Percentiles rank a stretch among this genome's conserved stretches.
phyloP scores from a whole-genome alignment of 2,329 filamentous ascomycete species.

The Albophoma yamanashiensis region DNA sequence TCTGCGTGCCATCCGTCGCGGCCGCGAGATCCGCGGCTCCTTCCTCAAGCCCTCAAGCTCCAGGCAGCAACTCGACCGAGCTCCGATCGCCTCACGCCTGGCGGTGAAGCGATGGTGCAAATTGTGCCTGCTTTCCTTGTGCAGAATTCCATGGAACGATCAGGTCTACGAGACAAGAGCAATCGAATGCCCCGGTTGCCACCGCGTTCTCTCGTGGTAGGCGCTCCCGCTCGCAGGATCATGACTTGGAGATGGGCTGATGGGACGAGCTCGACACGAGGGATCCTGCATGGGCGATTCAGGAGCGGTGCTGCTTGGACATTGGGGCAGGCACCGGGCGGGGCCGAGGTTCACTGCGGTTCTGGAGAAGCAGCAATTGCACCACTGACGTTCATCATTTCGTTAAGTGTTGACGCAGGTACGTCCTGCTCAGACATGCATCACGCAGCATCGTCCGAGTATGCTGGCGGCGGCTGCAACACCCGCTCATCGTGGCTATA shows the following conservation, averaged over 20 bases:
- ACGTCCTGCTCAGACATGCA: background rate
- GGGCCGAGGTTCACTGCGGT: background rate
- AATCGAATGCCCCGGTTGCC: background rate
- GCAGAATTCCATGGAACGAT: too few relatives aligned
- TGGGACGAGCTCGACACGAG: background rate
- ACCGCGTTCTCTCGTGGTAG: background rate
- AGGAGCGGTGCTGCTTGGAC: too few relatives aligned
- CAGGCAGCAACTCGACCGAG: background rate
- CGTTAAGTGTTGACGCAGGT: background rate
- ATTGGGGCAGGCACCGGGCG: too few relatives aligned
- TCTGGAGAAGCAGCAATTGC: background rate
- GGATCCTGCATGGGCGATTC: background rate
- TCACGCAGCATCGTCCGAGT: conserved; percentile 14
- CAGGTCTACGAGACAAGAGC: too few relatives aligned
- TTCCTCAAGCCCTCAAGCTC: background rate
- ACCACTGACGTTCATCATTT: background rate
- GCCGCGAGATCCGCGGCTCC: background rate
- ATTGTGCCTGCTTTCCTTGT: background rate
- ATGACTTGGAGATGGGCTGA: background rate
- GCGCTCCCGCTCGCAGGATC: background rate
- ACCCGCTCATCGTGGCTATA: conserved; percentile 7
- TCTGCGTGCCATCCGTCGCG: background rate
- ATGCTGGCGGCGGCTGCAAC: conserved; percentile 14
- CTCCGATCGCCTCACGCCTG: background rate
- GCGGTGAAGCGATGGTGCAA: background rate